These are phyloP conservation scores for Colletotrichum filicis DNA, from an alignment of 2,329 filamentous ascomycete species.

Conservation along the genomic window DNA sequence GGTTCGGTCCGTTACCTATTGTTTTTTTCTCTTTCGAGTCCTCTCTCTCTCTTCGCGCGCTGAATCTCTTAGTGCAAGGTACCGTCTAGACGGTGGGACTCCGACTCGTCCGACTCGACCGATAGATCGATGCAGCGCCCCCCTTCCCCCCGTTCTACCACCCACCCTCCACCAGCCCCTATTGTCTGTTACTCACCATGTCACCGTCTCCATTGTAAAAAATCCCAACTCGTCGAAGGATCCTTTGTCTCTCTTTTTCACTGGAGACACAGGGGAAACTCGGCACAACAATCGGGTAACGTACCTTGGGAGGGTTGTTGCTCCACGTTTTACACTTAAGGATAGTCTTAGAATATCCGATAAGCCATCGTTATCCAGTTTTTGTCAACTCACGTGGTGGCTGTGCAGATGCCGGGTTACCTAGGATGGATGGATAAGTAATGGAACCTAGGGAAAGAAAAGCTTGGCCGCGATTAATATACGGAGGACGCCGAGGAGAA, in stretches of 20 bases:
- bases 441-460: background rate
- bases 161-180: background rate
- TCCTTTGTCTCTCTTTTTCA: background rate
- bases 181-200: background rate
- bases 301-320: background rate
- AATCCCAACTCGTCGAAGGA: background rate
- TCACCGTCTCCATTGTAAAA: background rate
- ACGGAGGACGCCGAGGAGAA: background rate
- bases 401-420: background rate
- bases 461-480: background rate
- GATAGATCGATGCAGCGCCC: background rate
- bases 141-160: background rate
- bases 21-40: background rate
- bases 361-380: background rate
- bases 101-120: conserved; percentile 1
- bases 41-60: background rate
- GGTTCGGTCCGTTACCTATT: background rate
- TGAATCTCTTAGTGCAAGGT: background rate
- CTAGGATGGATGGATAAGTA: too few relatives aligned
- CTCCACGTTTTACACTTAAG: background rate
- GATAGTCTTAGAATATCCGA: background rate
- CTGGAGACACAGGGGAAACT: too few relatives aligned
- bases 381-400: background rate
- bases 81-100: background rate
- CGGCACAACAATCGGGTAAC: background rate